Evolutionary conservation across 2,329 filamentous ascomycete genomes (phyloP).

Genomic region (Tolypocladium nubicola): DNA sequence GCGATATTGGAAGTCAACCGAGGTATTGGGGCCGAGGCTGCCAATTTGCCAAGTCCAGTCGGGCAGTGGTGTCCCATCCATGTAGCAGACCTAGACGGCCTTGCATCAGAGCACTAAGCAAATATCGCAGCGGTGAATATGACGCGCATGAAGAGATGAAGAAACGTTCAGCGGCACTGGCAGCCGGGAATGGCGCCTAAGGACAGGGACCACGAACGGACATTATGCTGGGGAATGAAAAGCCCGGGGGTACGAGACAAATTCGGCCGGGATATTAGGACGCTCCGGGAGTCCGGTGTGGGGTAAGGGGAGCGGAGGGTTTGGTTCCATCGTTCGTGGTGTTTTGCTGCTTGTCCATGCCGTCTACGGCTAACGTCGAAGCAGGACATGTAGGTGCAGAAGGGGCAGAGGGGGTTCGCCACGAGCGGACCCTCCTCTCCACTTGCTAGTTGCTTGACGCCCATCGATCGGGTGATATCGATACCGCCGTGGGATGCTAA

Average conservation of each 20-base stretch:
- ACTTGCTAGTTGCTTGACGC: not conserved
- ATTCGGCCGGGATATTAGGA: not conserved
- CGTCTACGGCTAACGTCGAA: not conserved
- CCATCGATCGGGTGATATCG: not conserved
- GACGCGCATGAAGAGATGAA: no score
- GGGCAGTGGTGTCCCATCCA: no score
- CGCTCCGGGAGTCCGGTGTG: not conserved
- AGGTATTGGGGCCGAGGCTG: not conserved
- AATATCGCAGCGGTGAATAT: no score
- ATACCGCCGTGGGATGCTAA: not conserved
- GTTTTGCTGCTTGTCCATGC: not conserved
- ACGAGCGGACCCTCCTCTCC: not conserved
- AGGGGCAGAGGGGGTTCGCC: not conserved
- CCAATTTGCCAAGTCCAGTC: no score
- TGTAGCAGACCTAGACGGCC: no score
- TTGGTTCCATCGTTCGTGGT: not conserved
- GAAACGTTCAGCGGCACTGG: no score
- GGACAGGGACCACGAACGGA: not conserved
- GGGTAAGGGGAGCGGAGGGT: not conserved
- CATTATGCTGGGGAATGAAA: not conserved
- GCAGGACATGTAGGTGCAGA: not conserved
- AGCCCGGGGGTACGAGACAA: not conserved
- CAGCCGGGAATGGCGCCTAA: no score
- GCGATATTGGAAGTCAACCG: not conserved
- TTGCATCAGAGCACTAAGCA: no score